A percentile compares a stretch with the other conserved stretches of the same genome.
These are phyloP conservation scores for Rhododendron griersonianum DNA, from an alignment of 148 eudicot genomes.

Conservation along the genomic window DNA sequence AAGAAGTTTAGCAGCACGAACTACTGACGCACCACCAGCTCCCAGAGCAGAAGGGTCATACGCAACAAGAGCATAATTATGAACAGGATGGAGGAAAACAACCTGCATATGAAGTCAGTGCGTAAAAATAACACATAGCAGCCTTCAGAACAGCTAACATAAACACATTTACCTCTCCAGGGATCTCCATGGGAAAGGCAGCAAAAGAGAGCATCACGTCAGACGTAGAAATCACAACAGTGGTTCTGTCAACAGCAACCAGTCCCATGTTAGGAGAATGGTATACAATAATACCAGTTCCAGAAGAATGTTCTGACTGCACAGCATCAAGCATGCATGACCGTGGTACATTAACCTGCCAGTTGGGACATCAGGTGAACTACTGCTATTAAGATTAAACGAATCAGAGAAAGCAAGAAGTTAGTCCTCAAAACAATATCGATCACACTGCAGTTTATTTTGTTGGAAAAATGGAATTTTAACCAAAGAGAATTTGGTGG, in stretches of 20 bases:
- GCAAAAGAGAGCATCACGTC: slow-evolving; percentile 95
- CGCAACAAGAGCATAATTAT: slow-evolving; percentile 90
- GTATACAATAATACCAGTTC: slow-evolving; percentile 83
- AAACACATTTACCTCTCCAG: slow-evolving; percentile 66
- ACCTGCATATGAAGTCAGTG: slow-evolving; percentile 45
- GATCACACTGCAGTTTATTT: background rate
- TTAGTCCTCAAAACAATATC: background rate
- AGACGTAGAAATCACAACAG: slow-evolving; percentile 83
- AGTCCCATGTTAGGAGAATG: slow-evolving; percentile 86
- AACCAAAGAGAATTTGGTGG: too few relatives aligned
- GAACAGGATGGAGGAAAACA: slow-evolving; percentile 92
- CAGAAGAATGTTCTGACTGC: slow-evolving; percentile 82
- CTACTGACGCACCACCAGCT: slow-evolving; percentile 65
- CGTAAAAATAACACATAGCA: slow-evolving; percentile 8
- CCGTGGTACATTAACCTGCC: slow-evolving; percentile 95
- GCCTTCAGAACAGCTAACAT: background rate
- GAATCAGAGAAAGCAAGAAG: slow-evolving; percentile 1
- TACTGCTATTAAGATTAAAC: background rate
- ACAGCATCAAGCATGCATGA: slow-evolving; percentile 98
- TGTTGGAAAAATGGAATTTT: too few relatives aligned
- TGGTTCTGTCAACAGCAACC: slow-evolving; percentile 93
- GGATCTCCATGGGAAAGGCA: slow-evolving; percentile 92
- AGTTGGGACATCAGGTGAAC: background rate
- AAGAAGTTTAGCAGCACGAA: slow-evolving; percentile 89
- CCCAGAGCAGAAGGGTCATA: slow-evolving; percentile 93